phyloP scores from a whole-genome alignment of 176 grass and related monocot genomes.

The Dactylis glomerata region DNA sequence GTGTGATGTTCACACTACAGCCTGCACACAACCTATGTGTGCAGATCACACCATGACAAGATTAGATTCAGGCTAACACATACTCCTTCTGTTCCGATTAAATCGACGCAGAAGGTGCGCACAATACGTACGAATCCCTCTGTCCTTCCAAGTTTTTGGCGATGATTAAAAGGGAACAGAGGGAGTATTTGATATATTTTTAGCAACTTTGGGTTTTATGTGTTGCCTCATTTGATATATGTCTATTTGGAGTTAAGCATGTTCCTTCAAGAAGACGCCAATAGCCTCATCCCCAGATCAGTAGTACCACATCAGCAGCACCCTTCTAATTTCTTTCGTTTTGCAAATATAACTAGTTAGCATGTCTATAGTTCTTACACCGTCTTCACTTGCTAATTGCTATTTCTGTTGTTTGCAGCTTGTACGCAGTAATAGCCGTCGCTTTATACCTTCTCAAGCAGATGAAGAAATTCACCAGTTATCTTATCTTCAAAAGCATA shows the following conservation, averaged over 20 bases:
- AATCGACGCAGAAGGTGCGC: too few species aligned
- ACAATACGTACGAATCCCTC: too few species aligned
- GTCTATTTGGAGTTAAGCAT: background rate
- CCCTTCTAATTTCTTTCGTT: background rate
- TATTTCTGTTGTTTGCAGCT: constrained; percentile 55
- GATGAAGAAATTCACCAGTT: constrained; percentile 96
- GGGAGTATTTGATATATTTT: background rate
- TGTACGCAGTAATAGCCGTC: constrained; percentile 94
- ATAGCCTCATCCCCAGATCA: background rate
- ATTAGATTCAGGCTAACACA: too few species aligned
- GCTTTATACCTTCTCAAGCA: constrained; percentile 87
- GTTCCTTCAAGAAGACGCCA: background rate
- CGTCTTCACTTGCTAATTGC: constrained; percentile 1
- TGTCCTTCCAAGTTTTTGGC: too few species aligned
- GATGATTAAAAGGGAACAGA: too few species aligned
- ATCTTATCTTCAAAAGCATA: constrained; percentile 95
- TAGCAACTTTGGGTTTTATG: background rate
- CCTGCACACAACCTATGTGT: too few species aligned
- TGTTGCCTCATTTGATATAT: background rate
- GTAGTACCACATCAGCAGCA: background rate
- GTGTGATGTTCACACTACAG: too few species aligned
- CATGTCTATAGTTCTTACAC: background rate
- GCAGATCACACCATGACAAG: too few species aligned
- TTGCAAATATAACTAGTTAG: constrained; percentile 5
- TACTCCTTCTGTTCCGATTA: too few species aligned